Conservation (phyloP, 192 early-diverging fungal species). For the Spinellus fusiger region DNA sequence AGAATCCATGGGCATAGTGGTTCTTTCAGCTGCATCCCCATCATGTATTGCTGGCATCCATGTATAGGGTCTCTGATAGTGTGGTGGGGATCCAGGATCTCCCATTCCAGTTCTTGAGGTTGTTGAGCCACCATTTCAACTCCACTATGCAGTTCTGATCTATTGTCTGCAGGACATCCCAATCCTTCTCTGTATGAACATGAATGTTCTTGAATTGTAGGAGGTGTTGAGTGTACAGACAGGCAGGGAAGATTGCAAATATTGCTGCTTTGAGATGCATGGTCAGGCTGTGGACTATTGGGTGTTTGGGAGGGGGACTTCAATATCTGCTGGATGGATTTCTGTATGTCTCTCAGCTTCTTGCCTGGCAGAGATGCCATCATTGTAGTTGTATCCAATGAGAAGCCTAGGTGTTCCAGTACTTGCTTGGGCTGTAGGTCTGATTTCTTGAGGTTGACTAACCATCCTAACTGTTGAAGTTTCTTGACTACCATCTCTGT, state of each 20-base stretch:
- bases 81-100: constrained; percentile 4
- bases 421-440: constrained; percentile 19
- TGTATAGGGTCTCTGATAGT: constrained; percentile 12
- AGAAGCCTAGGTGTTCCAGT: constrained; percentile 26
- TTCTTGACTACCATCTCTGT: background rate
- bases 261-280: constrained; percentile 31
- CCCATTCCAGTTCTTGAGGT: constrained; percentile 16
- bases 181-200: background rate
- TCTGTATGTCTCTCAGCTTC: constrained; percentile 23
- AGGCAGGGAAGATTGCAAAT: constrained; percentile 20
- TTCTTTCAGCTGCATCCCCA: constrained; percentile 14
- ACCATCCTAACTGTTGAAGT: constrained; percentile 13
- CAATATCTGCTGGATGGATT: constrained; percentile 17
- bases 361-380: constrained; percentile 16
- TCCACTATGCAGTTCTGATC: background rate
- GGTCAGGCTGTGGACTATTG: too few species aligned
- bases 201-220: constrained; percentile 22
- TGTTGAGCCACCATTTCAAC: background rate
- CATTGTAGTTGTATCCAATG: constrained; percentile 20
- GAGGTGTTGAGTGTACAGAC: constrained; percentile 21
- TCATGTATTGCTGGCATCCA: constrained; percentile 20
- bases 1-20: background rate
- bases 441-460: constrained; percentile 25
- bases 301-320: background rate
- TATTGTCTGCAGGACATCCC: constrained; percentile 5